Evolutionary conservation across 108 stramenopile species (phyloP), one percentile per base, ranked within the genome.

Genomic region (Nitzschia sp.): DNA sequence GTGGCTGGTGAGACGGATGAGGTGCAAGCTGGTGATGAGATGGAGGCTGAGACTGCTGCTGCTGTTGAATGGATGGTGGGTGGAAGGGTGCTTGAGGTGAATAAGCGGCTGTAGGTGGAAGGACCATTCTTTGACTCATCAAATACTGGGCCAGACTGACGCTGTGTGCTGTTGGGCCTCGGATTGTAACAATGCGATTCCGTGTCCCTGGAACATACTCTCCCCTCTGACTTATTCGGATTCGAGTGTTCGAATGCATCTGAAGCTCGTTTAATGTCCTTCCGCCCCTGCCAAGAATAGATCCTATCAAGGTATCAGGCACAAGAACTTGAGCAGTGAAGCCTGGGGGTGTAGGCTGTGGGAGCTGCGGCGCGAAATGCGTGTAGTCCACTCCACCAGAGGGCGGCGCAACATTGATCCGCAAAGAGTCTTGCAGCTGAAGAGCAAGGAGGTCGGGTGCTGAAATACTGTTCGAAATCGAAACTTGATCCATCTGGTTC

Each of bases 171-270:
- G 86, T 78, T 6, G 82, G 55, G n/a, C 91, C 91, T 41, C 82
- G 77, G 23, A 92, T 86, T 9, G 85, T 89, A 6, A 89, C 86
- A 22, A 88, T 73, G 62, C 91, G 68, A 38, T 85, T 80, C 28
- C 80, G 78, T 13, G 91, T 89, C n/a, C 91, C 88, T 4, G 86
- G 88, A 1, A 89, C 66, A 61, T 71, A 92, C 45, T 83, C 88
- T 41, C 85, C 85, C 55, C 85, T 66, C 76, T 89, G 87, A 26
- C 86, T 89, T 2, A 89, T 76, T 45, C 85, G 77, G 17, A 92
- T 92, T 35, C 77, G 56, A 2, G 91, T 88, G 27, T 77, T 74
- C 21, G 88, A 86, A 22, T 66, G 54, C 53, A 72, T 47, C 54
- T 89, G 83, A 13, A 92, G 52, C 70, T 89, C 88, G 30, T 63